Evolutionary conservation across 768 basidiomycete genomes (phyloP).

Genomic region (Tylopilus sp.): DNA sequence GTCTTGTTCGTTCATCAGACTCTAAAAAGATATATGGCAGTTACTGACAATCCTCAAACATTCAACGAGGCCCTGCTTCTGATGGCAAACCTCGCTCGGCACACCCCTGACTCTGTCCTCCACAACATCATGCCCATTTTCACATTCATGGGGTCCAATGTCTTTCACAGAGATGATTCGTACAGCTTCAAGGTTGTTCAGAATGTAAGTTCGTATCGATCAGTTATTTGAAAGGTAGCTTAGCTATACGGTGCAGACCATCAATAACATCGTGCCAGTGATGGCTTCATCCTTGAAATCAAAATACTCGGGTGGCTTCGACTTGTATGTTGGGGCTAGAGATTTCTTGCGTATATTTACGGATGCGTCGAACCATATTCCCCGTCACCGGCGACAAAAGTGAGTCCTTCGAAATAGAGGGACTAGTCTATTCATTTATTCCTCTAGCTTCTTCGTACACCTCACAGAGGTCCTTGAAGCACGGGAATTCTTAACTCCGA

Average conservation of each 20-base stretch:
- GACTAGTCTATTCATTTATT: slow-evolving; percentile 3
- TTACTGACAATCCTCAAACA: slow-evolving; percentile 88
- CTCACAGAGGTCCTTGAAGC: slow-evolving; percentile 80
- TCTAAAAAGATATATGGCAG: slow-evolving; percentile 37
- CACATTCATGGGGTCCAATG: slow-evolving; percentile 99
- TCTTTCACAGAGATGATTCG: slow-evolving; percentile 93
- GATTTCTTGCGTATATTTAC: slow-evolving; percentile 91
- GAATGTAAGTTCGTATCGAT: slow-evolving; percentile 48
- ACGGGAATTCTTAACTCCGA: slow-evolving; percentile 73
- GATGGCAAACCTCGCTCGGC: slow-evolving; percentile 76
- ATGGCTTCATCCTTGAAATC: slow-evolving; percentile 78
- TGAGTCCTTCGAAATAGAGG: slow-evolving; percentile 35
- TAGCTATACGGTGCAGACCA: slow-evolving; percentile 52
- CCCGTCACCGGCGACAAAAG: slow-evolving; percentile 89
- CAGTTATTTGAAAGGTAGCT: not conserved
- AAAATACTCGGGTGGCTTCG: slow-evolving; percentile 48
- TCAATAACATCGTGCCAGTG: slow-evolving; percentile 91
- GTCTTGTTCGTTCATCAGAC: not conserved
- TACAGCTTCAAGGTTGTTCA: slow-evolving; percentile 96
- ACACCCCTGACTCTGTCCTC: slow-evolving; percentile 87
- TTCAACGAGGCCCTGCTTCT: slow-evolving; percentile 90
- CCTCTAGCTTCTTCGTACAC: slow-evolving; percentile 79
- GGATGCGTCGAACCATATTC: slow-evolving; percentile 88
- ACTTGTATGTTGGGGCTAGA: slow-evolving; percentile 65
- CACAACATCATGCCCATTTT: slow-evolving; percentile 98